Evolutionary conservation across 345 rosid genomes (phyloP), one percentile per base, ranked within the genome.

Genomic region (Citrus cavaleriei): DNA sequence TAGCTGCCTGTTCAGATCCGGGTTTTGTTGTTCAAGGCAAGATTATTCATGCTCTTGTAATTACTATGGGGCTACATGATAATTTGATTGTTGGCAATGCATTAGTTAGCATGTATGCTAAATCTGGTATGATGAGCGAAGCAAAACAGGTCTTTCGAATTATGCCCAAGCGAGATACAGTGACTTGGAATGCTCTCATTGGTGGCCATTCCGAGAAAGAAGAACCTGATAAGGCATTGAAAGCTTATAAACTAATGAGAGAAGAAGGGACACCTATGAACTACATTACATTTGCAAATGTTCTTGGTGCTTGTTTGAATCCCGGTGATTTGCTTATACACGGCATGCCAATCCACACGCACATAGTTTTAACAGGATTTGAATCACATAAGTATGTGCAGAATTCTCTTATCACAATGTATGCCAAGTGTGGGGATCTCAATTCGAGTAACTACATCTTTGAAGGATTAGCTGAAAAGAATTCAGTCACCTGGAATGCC

Each of bases 161-260:
- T 68, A 81, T 85, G 91, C 80, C 89, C 34, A 83, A 70, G 79
- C 85, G 77, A 80, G 89, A 91, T 72, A 77, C 64, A 64, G 93
- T 92, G 68, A 90, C 93, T 74, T 95, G 97, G 93, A 95, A 93
- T 89, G 95, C 98, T 61, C 88, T 92, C 54, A 89, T 95, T 66
- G 93, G 98, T 70, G 95, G 93, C 32, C 74, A 86, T 84, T 92
- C 90, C 28, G 95, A 90, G 76, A 87, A 88, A 80, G 87, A 86
- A 81, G 86, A 91, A 73, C 24, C 81, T 2, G 75, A 78, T 32
- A 86, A 81, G 27, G 96, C 92, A 25, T 38, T 95, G 34, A 78
- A 78, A 40, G 79, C 88, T 75, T 92, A 90, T 81, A 89, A 78
- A 62, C 32, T 86, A 72, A 88, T 95, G 95, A 88, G 91, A 83